Percentiles rank a stretch among this genome's conserved stretches.
These are phyloP conservation scores for Selenicereus undatus DNA, from an alignment of 148 eudicot genomes.

Conservation along the genomic window DNA sequence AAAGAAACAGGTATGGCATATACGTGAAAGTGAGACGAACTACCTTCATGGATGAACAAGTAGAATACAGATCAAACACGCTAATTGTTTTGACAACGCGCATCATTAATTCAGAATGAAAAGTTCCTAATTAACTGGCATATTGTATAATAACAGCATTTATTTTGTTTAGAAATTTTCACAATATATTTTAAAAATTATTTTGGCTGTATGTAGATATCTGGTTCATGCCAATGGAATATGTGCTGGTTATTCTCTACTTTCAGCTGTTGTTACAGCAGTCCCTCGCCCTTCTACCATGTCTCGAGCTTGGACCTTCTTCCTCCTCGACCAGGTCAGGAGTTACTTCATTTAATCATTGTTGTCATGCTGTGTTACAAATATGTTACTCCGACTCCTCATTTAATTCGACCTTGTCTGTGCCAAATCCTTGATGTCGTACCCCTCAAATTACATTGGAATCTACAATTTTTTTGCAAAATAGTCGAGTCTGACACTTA, in stretches of 20 bases:
- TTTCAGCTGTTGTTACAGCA: conserved; percentile 69
- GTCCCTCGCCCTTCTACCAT: conserved; percentile 76
- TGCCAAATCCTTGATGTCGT: no score
- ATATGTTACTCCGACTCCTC: no score
- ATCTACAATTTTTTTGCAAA: no score
- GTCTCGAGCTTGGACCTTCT: conserved; percentile 93
- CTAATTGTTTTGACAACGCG: background rate
- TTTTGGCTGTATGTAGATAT: conserved; percentile 42
- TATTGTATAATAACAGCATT: no score
- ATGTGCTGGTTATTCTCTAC: conserved; percentile 89
- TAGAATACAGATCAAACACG: background rate
- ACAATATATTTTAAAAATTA: no score
- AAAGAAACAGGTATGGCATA: background rate
- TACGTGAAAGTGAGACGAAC: background rate
- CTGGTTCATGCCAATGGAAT: conserved; percentile 92
- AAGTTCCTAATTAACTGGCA: background rate
- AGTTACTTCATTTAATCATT: background rate
- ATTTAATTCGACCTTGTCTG: no score
- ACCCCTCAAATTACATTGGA: no score
- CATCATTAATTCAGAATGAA: background rate
- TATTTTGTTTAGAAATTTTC: no score
- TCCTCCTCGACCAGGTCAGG: conserved; percentile 81
- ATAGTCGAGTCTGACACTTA: no score
- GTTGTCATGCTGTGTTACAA: background rate
- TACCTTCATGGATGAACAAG: background rate